phyloP scores from a whole-genome alignment of 1,139 yeast species.

The Hanseniaspora uvarum region DNA sequence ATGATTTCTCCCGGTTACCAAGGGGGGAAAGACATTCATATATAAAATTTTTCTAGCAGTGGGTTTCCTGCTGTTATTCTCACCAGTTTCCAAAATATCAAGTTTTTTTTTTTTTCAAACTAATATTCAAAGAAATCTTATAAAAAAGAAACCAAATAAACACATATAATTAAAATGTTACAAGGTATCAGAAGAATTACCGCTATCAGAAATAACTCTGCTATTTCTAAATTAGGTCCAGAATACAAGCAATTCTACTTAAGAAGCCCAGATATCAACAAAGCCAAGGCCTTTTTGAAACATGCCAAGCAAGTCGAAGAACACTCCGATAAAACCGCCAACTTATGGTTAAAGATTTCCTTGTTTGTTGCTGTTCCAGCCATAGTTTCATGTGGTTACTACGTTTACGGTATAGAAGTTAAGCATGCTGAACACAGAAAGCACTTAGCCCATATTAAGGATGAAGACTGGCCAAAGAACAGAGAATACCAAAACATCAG shows the following conservation, averaged over 20 bases:
- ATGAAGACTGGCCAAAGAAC: constrained; percentile 86
- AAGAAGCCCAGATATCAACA: constrained; percentile 37
- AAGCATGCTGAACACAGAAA: constrained; percentile 85
- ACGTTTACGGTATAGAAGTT: constrained; percentile 69
- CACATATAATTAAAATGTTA: background rate
- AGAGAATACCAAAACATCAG: constrained; percentile 87
- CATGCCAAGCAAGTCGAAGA: constrained; percentile 50
- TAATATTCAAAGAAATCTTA: no score
- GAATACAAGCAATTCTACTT: constrained; percentile 11
- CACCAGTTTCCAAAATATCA: no score
- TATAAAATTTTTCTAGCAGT: background rate
- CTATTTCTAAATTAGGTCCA: background rate
- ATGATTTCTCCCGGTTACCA: background rate
- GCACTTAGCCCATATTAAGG: constrained; percentile 65
- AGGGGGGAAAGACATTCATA: background rate
- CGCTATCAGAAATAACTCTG: constrained; percentile 6
- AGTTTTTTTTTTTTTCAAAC: no score
- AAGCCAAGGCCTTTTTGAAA: constrained; percentile 46
- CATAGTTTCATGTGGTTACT: constrained; percentile 61
- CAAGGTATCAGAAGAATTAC: constrained; percentile 4
- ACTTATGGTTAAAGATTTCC: constrained; percentile 78
- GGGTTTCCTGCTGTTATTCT: background rate
- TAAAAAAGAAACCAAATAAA: background rate
- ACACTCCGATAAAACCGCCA: constrained; percentile 69
- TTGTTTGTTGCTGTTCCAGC: constrained; percentile 74